Conservation (phyloP, 2,329 filamentous ascomycete genomes). For the Aspergillus neoniger region DNA sequence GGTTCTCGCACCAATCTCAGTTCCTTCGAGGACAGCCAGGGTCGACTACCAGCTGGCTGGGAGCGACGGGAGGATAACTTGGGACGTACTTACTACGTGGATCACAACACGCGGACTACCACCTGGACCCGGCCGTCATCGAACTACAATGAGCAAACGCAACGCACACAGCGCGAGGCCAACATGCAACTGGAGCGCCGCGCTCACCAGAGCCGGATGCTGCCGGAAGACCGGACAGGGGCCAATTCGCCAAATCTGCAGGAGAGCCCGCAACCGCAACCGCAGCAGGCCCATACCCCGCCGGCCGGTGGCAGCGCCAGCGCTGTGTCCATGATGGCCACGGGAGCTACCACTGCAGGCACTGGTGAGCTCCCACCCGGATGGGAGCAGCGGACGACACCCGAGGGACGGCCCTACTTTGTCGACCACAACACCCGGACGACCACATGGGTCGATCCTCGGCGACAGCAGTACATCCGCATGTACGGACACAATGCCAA, state of each 20-base stretch:
- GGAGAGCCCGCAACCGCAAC: constrained; percentile 35
- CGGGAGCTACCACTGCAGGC: constrained; percentile 88
- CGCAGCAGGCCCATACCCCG: constrained; percentile 45
- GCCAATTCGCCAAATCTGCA: constrained; percentile 82
- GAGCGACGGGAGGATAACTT: constrained; percentile 94
- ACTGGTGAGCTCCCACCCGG: constrained; percentile 92
- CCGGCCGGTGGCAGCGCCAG: constrained; percentile 52
- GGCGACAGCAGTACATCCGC: constrained; percentile 94
- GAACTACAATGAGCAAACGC: constrained; percentile 72
- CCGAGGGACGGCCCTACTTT: constrained; percentile 93
- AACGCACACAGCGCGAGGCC: constrained; percentile 78
- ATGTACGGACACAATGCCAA: constrained; percentile 91
- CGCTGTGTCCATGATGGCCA: constrained; percentile 85
- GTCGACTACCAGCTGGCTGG: constrained; percentile 89
- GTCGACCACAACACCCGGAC: constrained; percentile 98
- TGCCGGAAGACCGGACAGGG: constrained; percentile 93
- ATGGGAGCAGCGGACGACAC: constrained; percentile 95
- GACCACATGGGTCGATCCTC: constrained; percentile 97
- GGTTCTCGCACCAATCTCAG: constrained; percentile 66
- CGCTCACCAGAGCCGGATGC: constrained; percentile 89
- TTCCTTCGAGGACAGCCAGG: constrained; percentile 95
- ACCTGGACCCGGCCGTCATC: constrained; percentile 92
- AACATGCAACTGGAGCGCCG: constrained; percentile 91
- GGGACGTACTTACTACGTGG: constrained; percentile 95
- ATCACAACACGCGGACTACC: constrained; percentile 94